These are phyloP conservation scores for Paracorniculantispora psalliotae DNA, from an alignment of 2,329 filamentous ascomycete genomes.

Conservation along the genomic window DNA sequence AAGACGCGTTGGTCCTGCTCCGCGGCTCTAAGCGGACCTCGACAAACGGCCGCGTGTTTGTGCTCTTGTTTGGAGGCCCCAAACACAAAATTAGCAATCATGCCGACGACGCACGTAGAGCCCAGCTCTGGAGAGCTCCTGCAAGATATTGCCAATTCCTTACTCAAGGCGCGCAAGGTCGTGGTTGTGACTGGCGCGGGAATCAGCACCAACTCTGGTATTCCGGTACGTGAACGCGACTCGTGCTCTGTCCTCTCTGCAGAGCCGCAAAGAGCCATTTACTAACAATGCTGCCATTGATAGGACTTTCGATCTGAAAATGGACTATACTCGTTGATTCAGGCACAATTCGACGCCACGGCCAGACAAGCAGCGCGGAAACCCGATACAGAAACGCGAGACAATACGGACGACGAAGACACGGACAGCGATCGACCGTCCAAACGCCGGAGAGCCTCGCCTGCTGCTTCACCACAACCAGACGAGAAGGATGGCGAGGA, in stretches of 20 bases:
- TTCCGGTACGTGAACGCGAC: slow-evolving; percentile 52
- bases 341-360: slow-evolving; percentile 58
- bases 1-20: background rate
- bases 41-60: background rate
- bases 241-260: background rate
- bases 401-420: slow-evolving; percentile 21
- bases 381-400: slow-evolving; percentile 15
- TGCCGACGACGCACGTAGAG: slow-evolving; percentile 55
- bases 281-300: slow-evolving; percentile 16
- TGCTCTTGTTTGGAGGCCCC: background rate
- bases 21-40: background rate
- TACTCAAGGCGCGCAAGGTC: slow-evolving; percentile 63
- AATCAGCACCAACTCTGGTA: slow-evolving; percentile 72
- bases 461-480: background rate
- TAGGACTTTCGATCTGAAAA: slow-evolving; percentile 70
- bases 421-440: background rate
- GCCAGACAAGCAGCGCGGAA: slow-evolving; percentile 32
- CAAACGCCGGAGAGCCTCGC: slow-evolving; percentile 14
- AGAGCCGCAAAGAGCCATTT: background rate
- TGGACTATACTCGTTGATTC: slow-evolving; percentile 67
- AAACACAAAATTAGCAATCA: slow-evolving; percentile 28
- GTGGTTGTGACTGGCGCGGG: slow-evolving; percentile 68
- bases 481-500: background rate
- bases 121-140: slow-evolving; percentile 48
- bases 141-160: slow-evolving; percentile 59